Base-by-base conservation (phyloP, 2,329 filamentous ascomycete genomes). In the Aspergillus pseudonomiae region DNA sequence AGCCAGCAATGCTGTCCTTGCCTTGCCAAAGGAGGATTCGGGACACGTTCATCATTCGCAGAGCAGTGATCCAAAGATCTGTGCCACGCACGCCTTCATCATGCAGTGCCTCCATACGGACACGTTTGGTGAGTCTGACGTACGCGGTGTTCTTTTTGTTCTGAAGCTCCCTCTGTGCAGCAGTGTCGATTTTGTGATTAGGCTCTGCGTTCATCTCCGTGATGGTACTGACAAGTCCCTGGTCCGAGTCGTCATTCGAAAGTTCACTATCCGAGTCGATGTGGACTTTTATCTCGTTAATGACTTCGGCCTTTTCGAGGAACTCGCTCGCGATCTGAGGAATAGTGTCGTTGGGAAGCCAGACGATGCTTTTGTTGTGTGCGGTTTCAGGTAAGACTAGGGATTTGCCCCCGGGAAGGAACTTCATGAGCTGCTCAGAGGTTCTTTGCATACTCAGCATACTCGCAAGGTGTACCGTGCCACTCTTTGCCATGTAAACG, bases 11-110 rank as follows among this genome's bases (percentile, higher is more conserved):
- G 24, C 68, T 71, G 55, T 73, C 65, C 16, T 63, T 61, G 32
- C 73, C 71, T n/a, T 75, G 71, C n/a, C 77, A 58, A 12, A 78
- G 62, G n/a, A 78, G 54, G 7, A 71, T 68, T 5, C 75, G 72
- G 9, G 71, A 66, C 9, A 71, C 48, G 1, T 68, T 59, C 67
- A 75, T 69, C 70, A 75, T 75, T 48, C 64, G 68, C 57, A 77
- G 57, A 1, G 75, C 69, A 39, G 66, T 65, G 43, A 63, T 64
- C 72, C 73, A 76, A 36, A 77, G 65, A 1, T 74, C 69, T n/a
- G 67, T 68, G 26, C 62, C 63, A 32, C 65, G 63, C 16, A 73
- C 43, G 0, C 73, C 71, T 26, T 74, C 71, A 0, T 61, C 64
- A 55, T 68, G 69, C 26, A 78, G 48, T 12, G 70, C 65, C 26